Evolutionary conservation across 176 grass and related monocot genomes (phyloP), one percentile per base, ranked within the genome.

Genomic region (Triticum turgidum): DNA sequence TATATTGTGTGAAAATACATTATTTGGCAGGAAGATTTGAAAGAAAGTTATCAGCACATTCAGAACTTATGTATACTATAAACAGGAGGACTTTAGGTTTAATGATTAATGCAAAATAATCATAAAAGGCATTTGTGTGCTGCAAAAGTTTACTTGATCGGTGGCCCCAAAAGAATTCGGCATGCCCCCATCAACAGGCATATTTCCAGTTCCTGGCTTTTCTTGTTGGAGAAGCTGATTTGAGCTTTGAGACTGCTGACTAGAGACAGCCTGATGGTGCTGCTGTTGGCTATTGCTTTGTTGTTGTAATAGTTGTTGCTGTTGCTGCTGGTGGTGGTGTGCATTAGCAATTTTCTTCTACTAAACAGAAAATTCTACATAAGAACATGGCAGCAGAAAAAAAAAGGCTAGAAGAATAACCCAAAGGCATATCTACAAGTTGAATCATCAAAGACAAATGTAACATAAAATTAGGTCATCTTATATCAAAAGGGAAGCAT

Each of bases 261-360:
- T 92, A 11, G 92, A 94, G 45, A 94, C 82, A 86, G 87, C 84
- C 66, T 92, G 92, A 88, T 92, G 89, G 67, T 89, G 92, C 73
- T 88, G 91, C 39, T 85, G 83, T 71, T 94, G 87, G 67, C 82
- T 91, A 69, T 56, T 91, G 70, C 47, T 82, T 73, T 95, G 89
- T 37, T 93, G 90, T 58, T 92, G 90, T 75, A 87, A 39, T 73
- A 87, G 47, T 32, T 91, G 91, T 6, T 92, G 90, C 27, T 89
- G 87, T 1, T 88, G 86, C 47, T 87, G 87, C 14, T 91, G 90
- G 14, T 90, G 91, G 8, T 84, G 85, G 6, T 93, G 91, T 80
- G 47, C 82, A 54, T 84, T 91, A 88, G 94, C 91, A 93, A 95
- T 44, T 91, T 91, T 93, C 91, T 91, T 95, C 94, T 95, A 91